phyloP scores from a whole-genome alignment of 2,329 filamentous ascomycete species.

The Aspergillus phoenicis region DNA sequence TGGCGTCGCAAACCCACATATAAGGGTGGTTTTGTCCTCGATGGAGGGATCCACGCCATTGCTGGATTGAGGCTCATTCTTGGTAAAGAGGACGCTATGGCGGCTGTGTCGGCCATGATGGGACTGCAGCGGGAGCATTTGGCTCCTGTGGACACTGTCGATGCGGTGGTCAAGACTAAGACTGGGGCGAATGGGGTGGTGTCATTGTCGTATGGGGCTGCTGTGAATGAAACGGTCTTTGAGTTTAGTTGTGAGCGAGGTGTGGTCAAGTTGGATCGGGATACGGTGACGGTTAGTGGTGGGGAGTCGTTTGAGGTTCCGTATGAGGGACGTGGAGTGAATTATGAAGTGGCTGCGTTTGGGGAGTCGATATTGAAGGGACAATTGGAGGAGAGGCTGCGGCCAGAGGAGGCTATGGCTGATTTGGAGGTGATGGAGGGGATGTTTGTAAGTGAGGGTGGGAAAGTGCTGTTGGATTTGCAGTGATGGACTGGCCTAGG shows the following conservation, averaged over 20 bases:
- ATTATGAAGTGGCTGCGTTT: slow-evolving; percentile 57
- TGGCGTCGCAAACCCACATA: slow-evolving; percentile 61
- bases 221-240: slow-evolving; percentile 52
- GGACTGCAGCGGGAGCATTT: slow-evolving; percentile 54
- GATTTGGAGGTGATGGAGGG: slow-evolving; percentile 54
- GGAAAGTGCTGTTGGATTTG: slow-evolving; percentile 26
- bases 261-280: slow-evolving; percentile 47
- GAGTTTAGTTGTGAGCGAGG: slow-evolving; percentile 57
- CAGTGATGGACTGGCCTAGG: slow-evolving; percentile 24
- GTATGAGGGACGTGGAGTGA: slow-evolving; percentile 55
- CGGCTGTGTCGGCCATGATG: slow-evolving; percentile 53
- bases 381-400: slow-evolving; percentile 46
- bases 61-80: slow-evolving; percentile 56
- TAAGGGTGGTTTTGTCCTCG: slow-evolving; percentile 62
- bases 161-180: slow-evolving; percentile 53
- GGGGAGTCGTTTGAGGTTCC: slow-evolving; percentile 45
- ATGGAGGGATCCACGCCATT: slow-evolving; percentile 60
- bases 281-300: slow-evolving; percentile 39
- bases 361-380: slow-evolving; percentile 51
- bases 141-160: slow-evolving; percentile 59
- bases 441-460: slow-evolving; percentile 36
- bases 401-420: slow-evolving; percentile 55
- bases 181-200: slow-evolving; percentile 55
- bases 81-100: slow-evolving; percentile 45
- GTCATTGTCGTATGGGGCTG: slow-evolving; percentile 56